Evolutionary conservation across 75 land plant genomes (phyloP), one percentile per base, ranked within the genome.

Genomic region (Larix kaempferi): DNA sequence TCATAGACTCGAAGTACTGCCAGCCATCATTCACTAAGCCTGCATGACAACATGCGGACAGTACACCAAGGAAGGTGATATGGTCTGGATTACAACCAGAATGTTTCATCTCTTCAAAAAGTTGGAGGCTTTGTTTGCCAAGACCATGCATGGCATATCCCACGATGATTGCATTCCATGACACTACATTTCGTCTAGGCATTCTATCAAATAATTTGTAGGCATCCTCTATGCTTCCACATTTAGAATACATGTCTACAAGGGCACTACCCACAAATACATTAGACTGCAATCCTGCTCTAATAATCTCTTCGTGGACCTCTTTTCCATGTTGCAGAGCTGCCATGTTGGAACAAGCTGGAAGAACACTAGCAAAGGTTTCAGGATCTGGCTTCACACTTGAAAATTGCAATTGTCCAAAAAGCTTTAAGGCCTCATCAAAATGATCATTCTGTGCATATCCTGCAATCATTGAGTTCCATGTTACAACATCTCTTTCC

Each of bases 171-270:
- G 82, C 56, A 77, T 80, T 86, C 85, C 88, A 86, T 54, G 88
- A 58, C 22, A 86, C 75, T 19, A 77, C 19, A 61, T 86, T 85
- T 49, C 22, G 79, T 5, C 16, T 52, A 49, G 71, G 65, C 77
- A 83, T 79, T n/a, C 77, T 72, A 17, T 77, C 77, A 77, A 83
- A 83, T 10, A 77, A 58, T 10, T 11, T 8, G 59, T 25, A 54
- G 4, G 73, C 88, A 58, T 55, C 7, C 29, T 82, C 82, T 21
- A 83, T 25, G 60, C 62, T 56, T 13, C 88, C 88, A 77, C 83
- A 87, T 71, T 81, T 87, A 74, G 75, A 82, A 60, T 87, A 87
- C 86, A 84, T 84, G 29, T 78, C 65, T 56, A 87, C 73, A 21
- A 87, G 81, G 25, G 83, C 80, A 76, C 81, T 87, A 11, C 76